phyloP scores from a whole-genome alignment of 2,329 filamentous ascomycete genomes.

The Tolypocladium ophioglossoides region DNA sequence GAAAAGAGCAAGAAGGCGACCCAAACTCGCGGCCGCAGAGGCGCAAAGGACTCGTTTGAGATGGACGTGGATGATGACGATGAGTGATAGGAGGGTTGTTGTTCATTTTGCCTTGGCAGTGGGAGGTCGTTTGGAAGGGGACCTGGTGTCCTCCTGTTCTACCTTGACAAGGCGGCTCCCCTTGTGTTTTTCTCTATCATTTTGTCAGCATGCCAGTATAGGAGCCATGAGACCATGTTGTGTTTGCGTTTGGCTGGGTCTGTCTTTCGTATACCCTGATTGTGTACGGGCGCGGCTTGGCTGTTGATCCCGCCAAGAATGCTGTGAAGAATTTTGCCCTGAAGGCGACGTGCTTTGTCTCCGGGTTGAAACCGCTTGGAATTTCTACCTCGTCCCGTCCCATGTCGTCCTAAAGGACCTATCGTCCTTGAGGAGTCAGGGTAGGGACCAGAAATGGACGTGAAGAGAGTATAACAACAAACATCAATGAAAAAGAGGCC shows the following conservation, averaged over 20 bases:
- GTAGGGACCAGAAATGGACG: not conserved
- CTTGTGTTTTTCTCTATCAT: not conserved
- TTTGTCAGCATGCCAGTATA: not conserved
- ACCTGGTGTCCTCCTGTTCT: not conserved
- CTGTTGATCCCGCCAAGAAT: not conserved
- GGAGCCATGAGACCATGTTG: not conserved
- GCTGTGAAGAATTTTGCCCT: not conserved
- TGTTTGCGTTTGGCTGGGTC: not conserved
- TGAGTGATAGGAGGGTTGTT: conserved; percentile 4
- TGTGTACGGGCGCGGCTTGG: not conserved
- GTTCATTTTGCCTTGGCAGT: not conserved
- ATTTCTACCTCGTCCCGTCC: not conserved
- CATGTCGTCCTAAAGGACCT: not conserved
- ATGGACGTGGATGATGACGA: conserved; percentile 26
- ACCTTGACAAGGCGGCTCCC: not conserved
- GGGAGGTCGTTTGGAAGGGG: not conserved
- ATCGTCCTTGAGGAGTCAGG: not conserved
- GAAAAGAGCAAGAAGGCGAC: conserved; percentile 13
- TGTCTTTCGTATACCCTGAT: not conserved
- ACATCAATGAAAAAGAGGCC: not conserved
- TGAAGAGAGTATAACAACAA: not conserved
- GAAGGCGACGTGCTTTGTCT: not conserved
- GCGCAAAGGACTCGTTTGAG: conserved; percentile 16
- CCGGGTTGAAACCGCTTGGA: not conserved
- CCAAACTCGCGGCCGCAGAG: conserved; percentile 14